Evolutionary conservation across 1,139 yeast genomes (phyloP).

Genomic region (Sugiyamaella paludigena): DNA sequence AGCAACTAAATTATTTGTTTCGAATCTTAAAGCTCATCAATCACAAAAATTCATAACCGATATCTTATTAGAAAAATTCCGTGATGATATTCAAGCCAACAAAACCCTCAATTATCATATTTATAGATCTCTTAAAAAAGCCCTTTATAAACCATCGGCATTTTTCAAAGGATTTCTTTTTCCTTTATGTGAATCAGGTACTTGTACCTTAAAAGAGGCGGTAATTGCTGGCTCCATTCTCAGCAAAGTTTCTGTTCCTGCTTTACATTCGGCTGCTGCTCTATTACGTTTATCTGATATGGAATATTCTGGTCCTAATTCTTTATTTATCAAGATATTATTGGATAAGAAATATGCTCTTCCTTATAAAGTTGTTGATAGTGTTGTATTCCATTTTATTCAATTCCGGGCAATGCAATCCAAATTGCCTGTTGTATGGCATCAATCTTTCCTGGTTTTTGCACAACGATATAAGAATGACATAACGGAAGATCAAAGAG

Average conservation of each 20-base stretch:
- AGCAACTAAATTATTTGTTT: conserved; percentile 90
- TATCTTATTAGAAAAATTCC: conserved; percentile 79
- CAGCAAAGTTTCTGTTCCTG: conserved; percentile 87
- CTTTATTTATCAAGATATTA: conserved; percentile 83
- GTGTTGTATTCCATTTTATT: conserved; percentile 92
- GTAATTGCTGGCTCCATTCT: conserved; percentile 92
- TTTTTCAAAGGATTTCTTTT: conserved; percentile 94
- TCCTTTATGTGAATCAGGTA: conserved; percentile 70
- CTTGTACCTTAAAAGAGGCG: conserved; percentile 87
- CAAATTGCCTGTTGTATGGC: conserved; percentile 97
- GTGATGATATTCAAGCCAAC: conserved; percentile 75
- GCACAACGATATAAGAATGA: conserved; percentile 96
- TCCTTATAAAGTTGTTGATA: conserved; percentile 95
- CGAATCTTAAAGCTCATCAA: conserved; percentile 81
- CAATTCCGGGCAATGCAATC: conserved; percentile 55
- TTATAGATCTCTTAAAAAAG: conserved; percentile 85
- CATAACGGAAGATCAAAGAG: conserved; percentile 96
- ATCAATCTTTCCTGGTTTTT: conserved; percentile 88
- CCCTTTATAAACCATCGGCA: conserved; percentile 95
- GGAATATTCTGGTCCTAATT: conserved; percentile 84
- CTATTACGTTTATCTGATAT: conserved; percentile 77
- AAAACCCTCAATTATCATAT: conserved; percentile 74
- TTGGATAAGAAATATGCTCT: conserved; percentile 94
- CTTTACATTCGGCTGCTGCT: conserved; percentile 94
- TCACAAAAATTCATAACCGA: conserved; percentile 79